Evolutionary conservation across 1,284 basidiomycete species (phyloP).

Genomic region (Spongispora temasekensis): DNA sequence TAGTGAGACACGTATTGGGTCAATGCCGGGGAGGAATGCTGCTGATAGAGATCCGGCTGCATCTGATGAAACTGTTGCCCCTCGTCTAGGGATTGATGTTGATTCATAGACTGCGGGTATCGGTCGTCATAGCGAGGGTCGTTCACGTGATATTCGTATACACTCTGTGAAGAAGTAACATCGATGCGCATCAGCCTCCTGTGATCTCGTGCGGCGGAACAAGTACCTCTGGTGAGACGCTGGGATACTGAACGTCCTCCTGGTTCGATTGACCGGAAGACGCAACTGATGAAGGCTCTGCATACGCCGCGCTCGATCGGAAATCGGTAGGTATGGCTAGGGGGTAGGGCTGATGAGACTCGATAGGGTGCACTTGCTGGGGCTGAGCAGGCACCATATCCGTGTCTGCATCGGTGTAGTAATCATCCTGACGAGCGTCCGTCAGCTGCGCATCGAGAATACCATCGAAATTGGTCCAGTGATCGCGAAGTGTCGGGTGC

Average conservation of each 20-base stretch:
- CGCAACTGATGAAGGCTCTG: not conserved
- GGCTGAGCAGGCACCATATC: constrained; percentile 32
- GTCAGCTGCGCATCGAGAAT: constrained; percentile 57
- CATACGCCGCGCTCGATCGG: constrained; percentile 9
- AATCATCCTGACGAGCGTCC: constrained; percentile 38
- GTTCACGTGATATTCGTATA: constrained; percentile 20
- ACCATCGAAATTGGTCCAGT: constrained; percentile 59
- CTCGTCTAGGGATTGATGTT: constrained; percentile 15
- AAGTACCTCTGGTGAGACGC: not conserved
- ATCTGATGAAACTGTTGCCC: constrained; percentile 9
- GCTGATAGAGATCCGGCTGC: constrained; percentile 17
- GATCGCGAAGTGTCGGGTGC: constrained; percentile 61
- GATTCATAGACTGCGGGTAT: constrained; percentile 13
- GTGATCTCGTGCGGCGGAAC: constrained; percentile 5
- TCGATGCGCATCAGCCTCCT: too few species aligned
- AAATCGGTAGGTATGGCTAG: constrained; percentile 19
- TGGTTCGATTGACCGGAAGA: constrained; percentile 6
- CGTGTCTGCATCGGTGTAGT: constrained; percentile 40
- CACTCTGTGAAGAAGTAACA: constrained; percentile 19
- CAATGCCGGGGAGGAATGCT: constrained; percentile 21
- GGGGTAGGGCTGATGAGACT: constrained; percentile 17
- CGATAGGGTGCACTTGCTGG: not conserved
- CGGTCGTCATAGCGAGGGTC: constrained; percentile 11
- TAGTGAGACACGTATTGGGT: constrained; percentile 12
- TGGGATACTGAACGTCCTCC: constrained; percentile 6